Evolutionary conservation across 2,329 filamentous ascomycete species (phyloP), one percentile per base, ranked within the genome.

Genomic region (Furcasterigmium furcatum): DNA sequence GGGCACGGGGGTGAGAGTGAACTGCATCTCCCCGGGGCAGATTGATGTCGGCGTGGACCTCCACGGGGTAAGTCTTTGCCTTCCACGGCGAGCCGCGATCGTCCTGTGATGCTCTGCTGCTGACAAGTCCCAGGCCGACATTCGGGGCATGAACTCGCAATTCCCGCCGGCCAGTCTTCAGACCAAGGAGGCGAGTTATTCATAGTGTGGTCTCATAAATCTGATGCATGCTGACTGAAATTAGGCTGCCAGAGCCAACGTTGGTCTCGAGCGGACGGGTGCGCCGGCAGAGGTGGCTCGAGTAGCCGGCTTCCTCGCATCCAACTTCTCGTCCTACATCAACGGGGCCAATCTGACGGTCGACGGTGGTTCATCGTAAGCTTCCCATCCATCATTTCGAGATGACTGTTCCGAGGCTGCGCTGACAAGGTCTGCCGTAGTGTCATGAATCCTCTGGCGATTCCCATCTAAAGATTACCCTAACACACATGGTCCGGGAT

Each of bases 341-440:
- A 84, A 77, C 1, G 81, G 81, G 2, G 70, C 77, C 3, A 84
- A 84, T 57, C 60, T 84, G 54, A 72, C 82, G 13, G 79, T 84
- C 13, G 80, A 84, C 63, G 81, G 79, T 4, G 81, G 80, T 8
- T 75, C 77, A 18, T 63, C 61, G 63, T 65, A 47, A 59, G 61
- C 56, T 30, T 34, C 19, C 25, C 21, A 5, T 22, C 9, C 3
- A 14, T 25, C n/a, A 21, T n/a, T 24, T 13, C 36, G 9, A 16
- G 43, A 19, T 27, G 10, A 20, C 19, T 49, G 38, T 27, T 34
- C 32, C 21, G 12, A 32, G 14, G 21, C 36, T 39, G 41, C 46
- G 43, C 50, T 57, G 45, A 58, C 44, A 12, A 21, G 22, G 22
- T 30, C 35, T 35, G 21, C 9, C 20, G 22, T 24, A 66, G 62